Evolutionary conservation across 2,329 filamentous ascomycete species (phyloP).

Genomic region (Botrytis fabae): DNA sequence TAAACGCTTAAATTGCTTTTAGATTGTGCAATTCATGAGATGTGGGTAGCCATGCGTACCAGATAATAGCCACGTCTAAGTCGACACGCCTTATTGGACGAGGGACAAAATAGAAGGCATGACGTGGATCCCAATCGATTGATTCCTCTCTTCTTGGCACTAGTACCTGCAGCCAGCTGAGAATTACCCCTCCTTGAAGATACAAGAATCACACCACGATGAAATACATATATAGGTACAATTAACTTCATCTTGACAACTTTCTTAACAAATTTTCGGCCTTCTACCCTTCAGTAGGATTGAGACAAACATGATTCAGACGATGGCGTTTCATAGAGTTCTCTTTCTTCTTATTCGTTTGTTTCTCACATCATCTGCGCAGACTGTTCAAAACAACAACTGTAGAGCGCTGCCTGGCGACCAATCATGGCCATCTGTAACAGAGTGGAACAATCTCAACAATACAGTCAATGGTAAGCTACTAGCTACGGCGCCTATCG

Average conservation of each 20-base stretch:
- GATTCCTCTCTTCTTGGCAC: neutral
- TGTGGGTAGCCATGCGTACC: neutral
- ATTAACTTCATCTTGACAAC: neutral
- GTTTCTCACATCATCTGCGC: neutral
- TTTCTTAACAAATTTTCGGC: neutral
- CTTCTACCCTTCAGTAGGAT: neutral
- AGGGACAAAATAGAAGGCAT: neutral
- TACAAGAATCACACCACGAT: neutral
- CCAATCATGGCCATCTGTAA: conserved; percentile 25
- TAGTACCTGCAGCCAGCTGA: conserved; percentile 5
- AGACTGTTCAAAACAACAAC: neutral
- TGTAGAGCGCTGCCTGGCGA: conserved; percentile 27
- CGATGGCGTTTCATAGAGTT: neutral
- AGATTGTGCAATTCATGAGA: neutral
- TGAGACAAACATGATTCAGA: neutral
- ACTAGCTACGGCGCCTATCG: conserved; percentile 27
- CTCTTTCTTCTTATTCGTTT: neutral
- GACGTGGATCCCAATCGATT: no score
- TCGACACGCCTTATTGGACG: neutral
- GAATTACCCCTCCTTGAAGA: neutral
- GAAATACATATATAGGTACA: neutral
- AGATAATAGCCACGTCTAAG: neutral
- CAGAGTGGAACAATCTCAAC: conserved; percentile 29
- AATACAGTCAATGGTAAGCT: conserved; percentile 27
- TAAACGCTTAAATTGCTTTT: neutral